Evolutionary conservation across 352 stramenopile species (phyloP), one percentile per base, ranked within the genome.

Genomic region (Pilasporangium apinafurcum): DNA sequence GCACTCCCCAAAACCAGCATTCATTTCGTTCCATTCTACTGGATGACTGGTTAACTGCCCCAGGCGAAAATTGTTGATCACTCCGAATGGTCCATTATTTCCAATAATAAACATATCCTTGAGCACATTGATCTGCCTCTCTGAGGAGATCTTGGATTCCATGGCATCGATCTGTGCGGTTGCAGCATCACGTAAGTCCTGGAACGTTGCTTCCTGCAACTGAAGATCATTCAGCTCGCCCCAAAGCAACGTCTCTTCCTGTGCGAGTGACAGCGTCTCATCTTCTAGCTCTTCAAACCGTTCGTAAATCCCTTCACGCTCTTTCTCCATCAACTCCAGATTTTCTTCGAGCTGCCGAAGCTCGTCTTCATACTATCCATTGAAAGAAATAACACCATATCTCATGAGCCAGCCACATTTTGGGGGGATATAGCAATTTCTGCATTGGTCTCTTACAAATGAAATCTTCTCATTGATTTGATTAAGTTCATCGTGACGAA

Each of bases 11-110:
- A 90, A 70, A 5, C 65, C 83, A 20, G 83, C 77, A 22, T 95
- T 95, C 55, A 92, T 92, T 48, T 95, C 83, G 46, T 93, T 88
- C 83, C 83, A 95, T 42, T 95, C 83, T 25, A 91, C 60, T 5
- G 79, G 57, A 10, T 65, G 54, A 1, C 55, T 65, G 1, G 68
- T 44, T 32, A 83, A 52, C 35, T 84, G 75, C 3, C 83, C 83
- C 50, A 95, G 62, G 16, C 79, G 67, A 48, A 95, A 93, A 13
- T 70, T 68, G 42, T 93, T 95, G 52, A 95, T 91, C 20, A 74
- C 92, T 17, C 75, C 83, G 51, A 92, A 91, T 10, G 56, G 58
- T 6, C 82, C 83, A 35, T 64, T 75, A 42, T 86, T 65, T 8
- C 70, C 61, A 48, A 95, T 93, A 29, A 62, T 51, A 38, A 93